These are phyloP conservation scores for Entrophospora sp. DNA, from an alignment of 192 early-diverging fungal genomes.

Conservation along the genomic window DNA sequence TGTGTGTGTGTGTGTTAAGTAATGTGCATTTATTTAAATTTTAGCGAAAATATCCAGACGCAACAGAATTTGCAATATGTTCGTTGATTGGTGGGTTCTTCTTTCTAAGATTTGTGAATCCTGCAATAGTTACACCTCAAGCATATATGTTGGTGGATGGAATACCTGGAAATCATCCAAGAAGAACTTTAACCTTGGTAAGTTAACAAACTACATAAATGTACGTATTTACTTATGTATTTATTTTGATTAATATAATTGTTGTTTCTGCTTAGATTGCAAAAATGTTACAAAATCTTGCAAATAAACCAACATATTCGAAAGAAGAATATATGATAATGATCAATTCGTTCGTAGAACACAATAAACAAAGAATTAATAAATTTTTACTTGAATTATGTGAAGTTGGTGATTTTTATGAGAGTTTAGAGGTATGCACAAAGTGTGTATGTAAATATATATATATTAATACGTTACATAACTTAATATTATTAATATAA, in stretches of 20 bases:
- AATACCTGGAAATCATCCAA: constrained; percentile 66
- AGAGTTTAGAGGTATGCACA: constrained; percentile 81
- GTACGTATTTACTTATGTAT: not conserved
- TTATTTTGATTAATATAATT: not conserved
- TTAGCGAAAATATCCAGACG: constrained; percentile 81
- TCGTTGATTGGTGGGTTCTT: constrained; percentile 97
- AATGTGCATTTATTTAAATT: no score
- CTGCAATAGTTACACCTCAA: constrained; percentile 94
- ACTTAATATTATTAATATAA: not conserved
- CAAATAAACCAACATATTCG: constrained; percentile 85
- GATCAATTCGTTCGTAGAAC: constrained; percentile 83
- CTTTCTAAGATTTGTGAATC: constrained; percentile 93
- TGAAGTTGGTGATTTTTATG: constrained; percentile 93
- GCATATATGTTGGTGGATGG: constrained; percentile 89
- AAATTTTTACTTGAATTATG: constrained; percentile 86
- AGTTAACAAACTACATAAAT: not conserved
- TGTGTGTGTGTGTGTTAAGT: no score
- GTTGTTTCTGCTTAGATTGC: constrained; percentile 48
- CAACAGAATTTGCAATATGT: constrained; percentile 79
- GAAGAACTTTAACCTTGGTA: constrained; percentile 82
- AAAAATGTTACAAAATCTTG: constrained; percentile 91
- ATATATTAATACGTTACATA: not conserved
- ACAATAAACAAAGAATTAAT: constrained; percentile 77
- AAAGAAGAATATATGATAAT: constrained; percentile 90
- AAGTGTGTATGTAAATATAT: not conserved